phyloP scores from a whole-genome alignment of 805 yeast genomes.

The Kodamaea lidongshanica region DNA sequence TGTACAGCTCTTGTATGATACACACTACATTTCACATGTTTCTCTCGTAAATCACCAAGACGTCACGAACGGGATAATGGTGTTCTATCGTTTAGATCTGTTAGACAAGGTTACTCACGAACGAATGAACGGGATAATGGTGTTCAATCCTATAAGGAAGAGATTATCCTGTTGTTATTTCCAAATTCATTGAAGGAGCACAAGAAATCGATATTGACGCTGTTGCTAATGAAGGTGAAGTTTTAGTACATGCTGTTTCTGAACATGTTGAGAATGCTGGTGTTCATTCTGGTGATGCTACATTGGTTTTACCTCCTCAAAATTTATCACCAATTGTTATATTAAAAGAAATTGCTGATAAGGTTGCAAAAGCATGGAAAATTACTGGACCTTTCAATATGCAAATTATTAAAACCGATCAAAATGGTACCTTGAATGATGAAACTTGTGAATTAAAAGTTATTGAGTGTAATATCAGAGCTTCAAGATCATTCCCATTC shows the following conservation, averaged over 20 bases:
- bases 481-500: conserved; percentile 98
- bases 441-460: conserved; percentile 71
- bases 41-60: no score
- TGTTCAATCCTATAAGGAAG: no score
- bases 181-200: conserved; percentile 93
- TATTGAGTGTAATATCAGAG: conserved; percentile 97
- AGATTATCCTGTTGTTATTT: conserved; percentile 95
- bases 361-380: conserved; percentile 90
- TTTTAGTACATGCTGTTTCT: conserved; percentile 89
- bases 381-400: conserved; percentile 98
- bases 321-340: conserved; percentile 58
- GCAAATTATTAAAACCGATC: conserved; percentile 84
- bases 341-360: conserved; percentile 83
- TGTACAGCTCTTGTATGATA: no score
- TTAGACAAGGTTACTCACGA: no score
- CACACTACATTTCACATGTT: no score
- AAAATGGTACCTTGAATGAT: conserved; percentile 50
- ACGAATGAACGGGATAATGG: no score
- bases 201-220: conserved; percentile 97
- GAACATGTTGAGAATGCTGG: conserved; percentile 99
- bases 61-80: no score
- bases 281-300: conserved; percentile 98
- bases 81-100: no score
- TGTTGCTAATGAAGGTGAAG: conserved; percentile 84
- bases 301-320: conserved; percentile 90